phyloP scores from a whole-genome alignment of 2,329 filamentous ascomycete species.

The Calonectria pauciramosa region DNA sequence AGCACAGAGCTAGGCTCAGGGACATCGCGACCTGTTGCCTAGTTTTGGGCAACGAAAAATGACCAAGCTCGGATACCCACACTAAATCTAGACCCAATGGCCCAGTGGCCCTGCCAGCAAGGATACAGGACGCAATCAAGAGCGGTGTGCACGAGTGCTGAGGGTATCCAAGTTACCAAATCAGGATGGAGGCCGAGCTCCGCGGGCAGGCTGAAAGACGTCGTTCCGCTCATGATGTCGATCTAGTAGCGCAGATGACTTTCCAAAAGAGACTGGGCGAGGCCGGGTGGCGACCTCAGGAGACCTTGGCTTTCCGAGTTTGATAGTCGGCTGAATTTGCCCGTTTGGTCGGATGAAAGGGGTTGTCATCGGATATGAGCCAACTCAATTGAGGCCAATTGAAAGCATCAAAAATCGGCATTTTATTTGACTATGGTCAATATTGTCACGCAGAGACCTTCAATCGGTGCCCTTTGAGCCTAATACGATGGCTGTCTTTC shows the following conservation, averaged over 20 bases:
- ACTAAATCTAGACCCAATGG: neutral
- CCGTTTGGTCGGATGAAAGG: neutral
- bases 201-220: neutral
- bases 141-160: neutral
- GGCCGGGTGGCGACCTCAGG: neutral
- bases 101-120: neutral
- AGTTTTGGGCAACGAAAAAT: neutral
- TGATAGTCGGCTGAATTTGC: too few species aligned
- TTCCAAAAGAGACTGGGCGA: too few species aligned
- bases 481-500: neutral
- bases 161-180: neutral
- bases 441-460: neutral
- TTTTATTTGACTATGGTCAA: neutral
- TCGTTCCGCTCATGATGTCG: neutral
- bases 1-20: too few species aligned
- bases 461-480: too few species aligned
- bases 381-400: neutral
- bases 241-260: neutral
- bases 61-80: neutral
- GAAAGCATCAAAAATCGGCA: neutral
- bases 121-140: neutral
- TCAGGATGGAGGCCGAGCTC: neutral
- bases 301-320: neutral
- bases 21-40: neutral
- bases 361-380: neutral